These are phyloP conservation scores for Linderniella brevidens DNA, from an alignment of 257 asterid species.

Conservation along the genomic window DNA sequence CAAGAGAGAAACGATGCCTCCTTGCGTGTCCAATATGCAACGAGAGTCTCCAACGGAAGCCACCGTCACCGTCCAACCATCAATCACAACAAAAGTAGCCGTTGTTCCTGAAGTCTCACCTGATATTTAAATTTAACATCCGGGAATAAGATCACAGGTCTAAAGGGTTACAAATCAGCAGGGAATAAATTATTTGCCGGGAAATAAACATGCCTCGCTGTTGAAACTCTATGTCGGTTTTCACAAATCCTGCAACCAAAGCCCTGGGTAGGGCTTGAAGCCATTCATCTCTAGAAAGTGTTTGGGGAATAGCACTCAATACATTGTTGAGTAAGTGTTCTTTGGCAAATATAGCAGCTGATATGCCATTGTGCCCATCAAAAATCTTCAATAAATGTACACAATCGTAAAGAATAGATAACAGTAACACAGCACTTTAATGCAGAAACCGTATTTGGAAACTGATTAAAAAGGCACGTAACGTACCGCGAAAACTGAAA, in stretches of 20 bases:
- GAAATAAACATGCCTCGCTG: slow-evolving; percentile 37
- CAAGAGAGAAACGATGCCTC: slow-evolving; percentile 75
- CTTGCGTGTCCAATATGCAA: slow-evolving; percentile 86
- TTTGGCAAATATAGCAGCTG: slow-evolving; percentile 94
- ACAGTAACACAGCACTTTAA: neutral
- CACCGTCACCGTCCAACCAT: slow-evolving; percentile 95
- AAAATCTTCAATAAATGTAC: slow-evolving; percentile 51
- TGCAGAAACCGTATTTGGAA: slow-evolving; percentile 8
- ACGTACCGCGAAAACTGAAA: slow-evolving; percentile 77
- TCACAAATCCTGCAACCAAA: slow-evolving; percentile 91
- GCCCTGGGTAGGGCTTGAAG: slow-evolving; percentile 96
- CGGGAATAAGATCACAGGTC: slow-evolving; percentile 13
- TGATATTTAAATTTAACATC: slow-evolving; percentile 17
- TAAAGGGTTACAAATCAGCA: neutral
- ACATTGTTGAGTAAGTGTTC: slow-evolving; percentile 80
- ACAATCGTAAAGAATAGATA: too few species aligned
- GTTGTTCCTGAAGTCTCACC: slow-evolving; percentile 98
- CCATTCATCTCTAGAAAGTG: slow-evolving; percentile 75
- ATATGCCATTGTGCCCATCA: slow-evolving; percentile 94
- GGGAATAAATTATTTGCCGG: neutral
- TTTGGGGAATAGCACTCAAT: slow-evolving; percentile 75
- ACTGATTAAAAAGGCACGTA: neutral
- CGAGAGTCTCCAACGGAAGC: slow-evolving; percentile 99
- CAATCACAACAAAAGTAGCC: slow-evolving; percentile 85
- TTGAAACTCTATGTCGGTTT: slow-evolving; percentile 93